phyloP scores from a whole-genome alignment of 2,329 filamentous ascomycete species.

The Zalaria sp. region DNA sequence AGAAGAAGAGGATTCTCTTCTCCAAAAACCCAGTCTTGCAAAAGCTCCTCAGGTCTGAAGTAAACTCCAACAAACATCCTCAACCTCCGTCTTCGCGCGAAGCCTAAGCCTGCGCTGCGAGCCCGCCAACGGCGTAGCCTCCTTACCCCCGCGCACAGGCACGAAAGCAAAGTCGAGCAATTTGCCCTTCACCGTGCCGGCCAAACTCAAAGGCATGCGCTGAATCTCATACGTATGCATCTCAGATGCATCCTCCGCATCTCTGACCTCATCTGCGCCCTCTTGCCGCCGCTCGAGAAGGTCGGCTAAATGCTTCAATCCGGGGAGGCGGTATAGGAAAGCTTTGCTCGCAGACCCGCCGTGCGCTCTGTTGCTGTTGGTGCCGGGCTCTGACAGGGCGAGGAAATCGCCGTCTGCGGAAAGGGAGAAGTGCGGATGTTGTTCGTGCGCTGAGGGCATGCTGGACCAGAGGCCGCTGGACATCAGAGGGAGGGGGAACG shows the following conservation, averaged over 20 bases:
- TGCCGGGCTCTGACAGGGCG: constrained; percentile 16
- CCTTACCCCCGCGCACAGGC: neutral
- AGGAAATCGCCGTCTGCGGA: constrained; percentile 10
- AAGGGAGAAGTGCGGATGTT: constrained; percentile 15
- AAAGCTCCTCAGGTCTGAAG: neutral
- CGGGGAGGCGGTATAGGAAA: constrained; percentile 17
- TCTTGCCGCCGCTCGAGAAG: constrained; percentile 5
- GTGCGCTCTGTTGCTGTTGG: constrained; percentile 10
- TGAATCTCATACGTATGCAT: constrained; percentile 1
- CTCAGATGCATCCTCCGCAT: neutral
- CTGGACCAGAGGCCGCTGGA: constrained; percentile 16
- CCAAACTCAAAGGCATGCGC: constrained; percentile 4
- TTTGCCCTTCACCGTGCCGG: constrained; percentile 1
- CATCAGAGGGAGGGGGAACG: constrained; percentile 9
- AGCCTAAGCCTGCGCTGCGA: neutral
- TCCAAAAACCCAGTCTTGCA: neutral
- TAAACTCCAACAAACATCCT: neutral
- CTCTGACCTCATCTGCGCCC: neutral
- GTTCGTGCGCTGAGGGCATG: constrained; percentile 17
- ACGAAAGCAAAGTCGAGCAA: constrained; percentile 2
- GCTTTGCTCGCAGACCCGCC: constrained; percentile 9
- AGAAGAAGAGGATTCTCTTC: neutral
- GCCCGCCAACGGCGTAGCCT: neutral
- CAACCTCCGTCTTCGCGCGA: neutral
- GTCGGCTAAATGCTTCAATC: constrained; percentile 6